These are phyloP conservation scores for Chrysoporthe deuterocubensis DNA, from an alignment of 2,329 filamentous ascomycete species.

Conservation along the genomic window DNA sequence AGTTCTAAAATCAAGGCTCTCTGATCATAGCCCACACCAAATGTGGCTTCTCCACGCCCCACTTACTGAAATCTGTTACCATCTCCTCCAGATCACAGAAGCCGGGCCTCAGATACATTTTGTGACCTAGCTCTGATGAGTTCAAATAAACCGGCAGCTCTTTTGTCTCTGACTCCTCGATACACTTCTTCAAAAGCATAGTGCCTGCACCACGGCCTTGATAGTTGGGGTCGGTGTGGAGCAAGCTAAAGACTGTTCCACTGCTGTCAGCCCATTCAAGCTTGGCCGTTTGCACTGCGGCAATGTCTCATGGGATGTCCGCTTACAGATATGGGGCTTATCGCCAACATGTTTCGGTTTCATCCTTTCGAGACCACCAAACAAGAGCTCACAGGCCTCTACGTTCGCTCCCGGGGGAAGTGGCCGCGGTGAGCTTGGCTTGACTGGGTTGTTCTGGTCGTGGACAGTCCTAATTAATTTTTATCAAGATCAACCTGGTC, in stretches of 20 bases:
- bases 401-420: slow-evolving; percentile 36
- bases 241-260: slow-evolving; percentile 40
- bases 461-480: slow-evolving; percentile 9
- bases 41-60: slow-evolving; percentile 35
- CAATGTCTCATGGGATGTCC: background rate
- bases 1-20: slow-evolving; percentile 18
- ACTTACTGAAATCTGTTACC: slow-evolving; percentile 37
- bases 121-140: slow-evolving; percentile 40
- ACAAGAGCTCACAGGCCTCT: slow-evolving; percentile 40
- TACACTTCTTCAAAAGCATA: slow-evolving; percentile 43
- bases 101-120: slow-evolving; percentile 44
- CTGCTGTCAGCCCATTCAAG: background rate
- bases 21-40: slow-evolving; percentile 36
- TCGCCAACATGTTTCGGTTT: slow-evolving; percentile 32
- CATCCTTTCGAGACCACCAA: slow-evolving; percentile 32
- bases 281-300: background rate
- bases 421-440: slow-evolving; percentile 26
- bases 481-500: background rate
- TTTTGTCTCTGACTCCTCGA: slow-evolving; percentile 41
- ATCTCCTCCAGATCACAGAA: slow-evolving; percentile 43
- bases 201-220: slow-evolving; percentile 45
- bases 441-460: slow-evolving; percentile 30
- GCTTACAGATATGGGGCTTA: slow-evolving; percentile 38
- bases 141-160: slow-evolving; percentile 43
- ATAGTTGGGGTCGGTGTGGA: slow-evolving; percentile 47